A percentile compares a stretch with the other conserved stretches of the same genome.
These are phyloP conservation scores for Alternaria panax DNA, from an alignment of 2,329 filamentous ascomycete genomes.

Conservation along the genomic window DNA sequence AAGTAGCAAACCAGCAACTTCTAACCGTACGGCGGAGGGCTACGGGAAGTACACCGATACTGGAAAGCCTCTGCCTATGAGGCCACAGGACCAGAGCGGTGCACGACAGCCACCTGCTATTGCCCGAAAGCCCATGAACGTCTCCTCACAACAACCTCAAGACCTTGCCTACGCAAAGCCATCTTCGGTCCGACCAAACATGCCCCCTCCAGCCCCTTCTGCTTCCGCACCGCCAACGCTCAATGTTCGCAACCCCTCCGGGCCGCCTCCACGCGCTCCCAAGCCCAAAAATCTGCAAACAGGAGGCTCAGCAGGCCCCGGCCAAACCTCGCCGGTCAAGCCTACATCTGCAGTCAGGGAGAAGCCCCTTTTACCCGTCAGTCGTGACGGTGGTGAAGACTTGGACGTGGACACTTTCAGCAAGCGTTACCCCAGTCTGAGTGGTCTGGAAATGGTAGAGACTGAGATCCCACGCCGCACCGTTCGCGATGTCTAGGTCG, in stretches of 20 bases:
- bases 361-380: conserved; percentile 29
- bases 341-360: conserved; percentile 18
- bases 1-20: conserved; percentile 61
- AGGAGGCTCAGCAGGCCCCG: conserved; percentile 37
- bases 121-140: conserved; percentile 59
- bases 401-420: conserved; percentile 73
- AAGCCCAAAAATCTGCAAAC: conserved; percentile 68
- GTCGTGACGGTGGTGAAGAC: conserved; percentile 62
- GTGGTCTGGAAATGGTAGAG: conserved; percentile 88
- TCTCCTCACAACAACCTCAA: conserved; percentile 22
- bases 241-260: conserved; percentile 39
- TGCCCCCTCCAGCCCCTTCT: conserved; percentile 34
- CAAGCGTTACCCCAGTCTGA: conserved; percentile 85
- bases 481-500: conserved; percentile 33
- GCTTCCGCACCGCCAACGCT: conserved; percentile 45
- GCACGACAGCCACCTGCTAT: conserved; percentile 34
- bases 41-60: conserved; percentile 83
- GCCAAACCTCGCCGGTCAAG: conserved; percentile 15
- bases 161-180: conserved; percentile 42
- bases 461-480: conserved; percentile 57
- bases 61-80: conserved; percentile 39
- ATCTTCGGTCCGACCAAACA: conserved; percentile 29
- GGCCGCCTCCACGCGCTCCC: conserved; percentile 60
- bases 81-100: conserved; percentile 39
- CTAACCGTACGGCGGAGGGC: conserved; percentile 79